Base-by-base conservation (phyloP, 345 rosid species). In the Boechera stricta region DNA sequence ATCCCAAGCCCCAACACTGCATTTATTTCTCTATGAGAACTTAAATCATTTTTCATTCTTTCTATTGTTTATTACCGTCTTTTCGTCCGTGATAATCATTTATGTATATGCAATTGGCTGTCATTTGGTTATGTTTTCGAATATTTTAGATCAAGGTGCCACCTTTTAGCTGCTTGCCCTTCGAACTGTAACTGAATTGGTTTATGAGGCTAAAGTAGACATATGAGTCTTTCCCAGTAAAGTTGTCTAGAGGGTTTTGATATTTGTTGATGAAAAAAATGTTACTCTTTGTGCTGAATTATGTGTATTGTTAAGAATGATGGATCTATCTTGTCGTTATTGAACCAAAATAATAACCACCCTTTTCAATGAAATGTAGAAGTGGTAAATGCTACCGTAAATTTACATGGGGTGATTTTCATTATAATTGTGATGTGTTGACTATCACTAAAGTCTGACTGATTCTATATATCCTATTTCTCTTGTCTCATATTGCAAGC, bases 381-480 rank as follows among this genome's bases (percentile, higher is more conserved):
- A 12, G 1, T 54, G 9, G 9, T 28, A 38, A 35, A 35, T 1
- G 39, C 39, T 35, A 35, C 2, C 9, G 41, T 9, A 36, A 54
- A 38, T 26, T 6, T 51, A 42, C 64, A 8, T 6, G 18, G 6
- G 36, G 21, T 1, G 15, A 71, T 29, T 0, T 39, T 29, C 59
- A 41, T 32, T 31, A 13, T 2, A 5, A 6, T 44, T 57, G 36
- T 47, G 75, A 7, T 62, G 35, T 71, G 49, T 0, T 73, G 35
- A 21, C 66, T 65, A 24, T 15, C 3, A 49, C 32, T 66, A n/a
- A 45, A 12, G 60, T 51, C 13, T 0, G 4, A 38, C 4, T 63
- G 54, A 41, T 57, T 61, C 15, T 69, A 5, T 69, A 10, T 52
- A 24, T 59, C 4, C 8, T 59, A 12, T 59, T 59, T 35, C 64